Base-by-base conservation (phyloP, 495 filamentous ascomycete species). In the Elaphomyces granulatus region DNA sequence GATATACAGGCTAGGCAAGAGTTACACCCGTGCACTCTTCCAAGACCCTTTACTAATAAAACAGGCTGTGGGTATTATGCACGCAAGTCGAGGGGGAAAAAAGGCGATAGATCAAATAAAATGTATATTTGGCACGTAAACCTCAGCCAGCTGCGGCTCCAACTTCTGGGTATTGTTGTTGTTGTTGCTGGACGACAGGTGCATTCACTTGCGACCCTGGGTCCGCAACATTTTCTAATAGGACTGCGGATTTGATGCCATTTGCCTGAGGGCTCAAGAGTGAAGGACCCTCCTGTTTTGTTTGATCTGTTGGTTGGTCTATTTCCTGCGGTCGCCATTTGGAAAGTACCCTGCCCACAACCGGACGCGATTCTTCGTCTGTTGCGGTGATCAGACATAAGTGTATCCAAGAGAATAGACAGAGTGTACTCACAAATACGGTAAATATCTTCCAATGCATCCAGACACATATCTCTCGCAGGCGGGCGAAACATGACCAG, bases 371-470 rank as follows among this genome's bases (percentile, higher is more conserved):
- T 49, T 67, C 65, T 44, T 67, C 65, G 38, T 64, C 63, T 67
- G 32, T 37, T 33, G 4, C 2, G 4, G 16, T 18, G 12, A 3
- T 37, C 10, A 9, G 37, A 37, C 12, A 28, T 28, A 28, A 12
- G 6, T 28, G 12, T 28, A n/a, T n/a, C n/a, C n/a, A n/a, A n/a
- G 3, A 20, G 20, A 8, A 39, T 10, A 40, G 32, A 40, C 19
- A 18, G 7, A n/a, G n/a, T 21, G 15, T 20, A 63, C 75, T 65
- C 62, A 83, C 81, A 82, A 34, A 80, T 84, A 36, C 71, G 68
- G 75, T 88, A 96, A 31, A 96, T 75, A 46, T 86, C 82, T 52
- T 87, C 81, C 15, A 95, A 59, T 0, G 77, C 76, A 52, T 94
- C 83, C 16, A 98, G 58, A 41, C 79, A 83, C 42, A 86, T 72